Base-by-base conservation (phyloP, 1,284 basidiomycete species). In the Athelia sp. region DNA sequence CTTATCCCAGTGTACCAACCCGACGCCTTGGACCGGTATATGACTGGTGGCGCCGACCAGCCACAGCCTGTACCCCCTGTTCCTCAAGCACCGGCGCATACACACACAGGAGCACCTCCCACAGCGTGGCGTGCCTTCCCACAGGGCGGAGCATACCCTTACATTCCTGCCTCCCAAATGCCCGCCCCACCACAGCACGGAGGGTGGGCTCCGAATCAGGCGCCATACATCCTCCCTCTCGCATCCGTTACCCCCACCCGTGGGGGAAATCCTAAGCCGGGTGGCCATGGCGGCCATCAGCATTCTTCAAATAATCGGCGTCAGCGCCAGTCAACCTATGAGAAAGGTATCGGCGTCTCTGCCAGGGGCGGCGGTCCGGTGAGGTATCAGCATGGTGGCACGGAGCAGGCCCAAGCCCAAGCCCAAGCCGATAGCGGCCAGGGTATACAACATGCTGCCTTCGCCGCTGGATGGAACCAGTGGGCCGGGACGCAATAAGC, bases 1-100 rank as follows among this genome's bases (percentile, higher is more conserved):
- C 70, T 88, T 17, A 77, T 87, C 47, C 77, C 87, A 15, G 75
- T 87, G 23, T 89, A 89, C 62, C 79, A 79, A 23, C 81, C 81
- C 3, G 84, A 89, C 45, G 83, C 79, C 1, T 69, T 87, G 22
- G 76, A 73, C 45, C 71, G 76, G 46, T 80, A 81, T 51, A 76
- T 80, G 74, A 56, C 70, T 15, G 68, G 59, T 51, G 45, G 46
- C 45, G 40, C 54, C 60, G 45, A 29, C 26, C 26, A 29, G 26
- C 26, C 13, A 13, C 26, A 29, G 13, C 42, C 60, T 32, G 31
- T 21, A 24, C 22, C 54, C 14, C 24, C 52, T 43, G 23, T 47
- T 10, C 34, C 50, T 22, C 66, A 66, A 19, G 50, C 48, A 8
- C 62, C 55, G 45, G 11, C 13, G 8, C 18, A 29, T 4, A 29